Evolutionary conservation across 352 stramenopile genomes (phyloP).

Genomic region (Pythium brassicae): DNA sequence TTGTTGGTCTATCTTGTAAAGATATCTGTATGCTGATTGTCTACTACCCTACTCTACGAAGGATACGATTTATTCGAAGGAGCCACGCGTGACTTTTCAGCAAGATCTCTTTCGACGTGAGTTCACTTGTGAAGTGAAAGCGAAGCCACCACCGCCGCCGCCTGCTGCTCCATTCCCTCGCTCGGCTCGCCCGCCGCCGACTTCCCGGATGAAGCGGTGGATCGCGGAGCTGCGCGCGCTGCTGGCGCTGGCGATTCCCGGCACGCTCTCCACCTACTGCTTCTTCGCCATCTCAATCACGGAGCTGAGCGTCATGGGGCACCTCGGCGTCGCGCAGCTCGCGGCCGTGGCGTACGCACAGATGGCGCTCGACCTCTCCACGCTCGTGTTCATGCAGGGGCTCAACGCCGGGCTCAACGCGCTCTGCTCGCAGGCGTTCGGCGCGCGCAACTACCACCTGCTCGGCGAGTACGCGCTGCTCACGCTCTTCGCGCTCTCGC

Average conservation of each 20-base stretch:
- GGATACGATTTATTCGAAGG: no score
- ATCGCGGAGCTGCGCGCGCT: constrained; percentile 30
- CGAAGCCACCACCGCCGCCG: no score
- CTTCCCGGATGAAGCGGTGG: neutral
- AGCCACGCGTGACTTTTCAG: no score
- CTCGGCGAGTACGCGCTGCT: constrained; percentile 65
- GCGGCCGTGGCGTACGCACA: constrained; percentile 77
- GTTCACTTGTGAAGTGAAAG: neutral
- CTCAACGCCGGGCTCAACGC: constrained; percentile 79
- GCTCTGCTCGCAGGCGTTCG: constrained; percentile 82
- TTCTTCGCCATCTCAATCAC: constrained; percentile 81
- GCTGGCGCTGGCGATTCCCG: constrained; percentile 50
- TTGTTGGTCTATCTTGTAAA: neutral
- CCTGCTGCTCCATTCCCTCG: neutral
- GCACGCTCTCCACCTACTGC: constrained; percentile 63
- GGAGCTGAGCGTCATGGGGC: constrained; percentile 75
- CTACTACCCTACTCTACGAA: no score
- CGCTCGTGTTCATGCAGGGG: constrained; percentile 75
- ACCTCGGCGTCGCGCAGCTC: constrained; percentile 74
- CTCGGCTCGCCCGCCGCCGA: neutral
- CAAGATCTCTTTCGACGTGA: neutral
- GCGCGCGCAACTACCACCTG: constrained; percentile 75
- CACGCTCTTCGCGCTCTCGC: constrained; percentile 48
- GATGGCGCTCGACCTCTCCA: constrained; percentile 74
- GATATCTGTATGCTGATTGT: neutral